phyloP scores from a whole-genome alignment of 768 basidiomycete genomes.

The Naganishia friedmannii region DNA sequence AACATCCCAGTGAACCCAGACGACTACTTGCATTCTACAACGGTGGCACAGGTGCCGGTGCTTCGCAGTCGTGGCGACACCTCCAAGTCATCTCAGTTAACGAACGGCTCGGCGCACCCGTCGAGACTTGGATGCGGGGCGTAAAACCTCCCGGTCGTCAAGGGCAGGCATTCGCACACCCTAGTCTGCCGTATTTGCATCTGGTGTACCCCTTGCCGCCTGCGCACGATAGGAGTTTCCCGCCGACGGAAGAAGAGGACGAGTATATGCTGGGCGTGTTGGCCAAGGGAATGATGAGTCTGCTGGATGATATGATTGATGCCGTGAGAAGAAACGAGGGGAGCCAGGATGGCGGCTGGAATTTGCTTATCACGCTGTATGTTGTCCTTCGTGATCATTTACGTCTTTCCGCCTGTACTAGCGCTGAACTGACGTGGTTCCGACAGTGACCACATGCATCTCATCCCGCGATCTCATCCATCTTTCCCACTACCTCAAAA shows the following conservation, averaged over 20 bases:
- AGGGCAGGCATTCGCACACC: conserved; percentile 73
- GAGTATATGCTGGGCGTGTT: conserved; percentile 40
- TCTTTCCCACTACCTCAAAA: conserved; percentile 37
- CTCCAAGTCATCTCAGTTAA: conserved; percentile 73
- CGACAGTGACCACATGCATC: conserved; percentile 67
- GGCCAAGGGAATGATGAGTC: conserved; percentile 44
- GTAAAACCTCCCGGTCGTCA: conserved; percentile 46
- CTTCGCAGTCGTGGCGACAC: conserved; percentile 87
- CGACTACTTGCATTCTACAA: conserved; percentile 84
- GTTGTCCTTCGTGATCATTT: conserved; percentile 13
- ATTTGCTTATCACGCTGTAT: conserved; percentile 48
- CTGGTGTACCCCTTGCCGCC: conserved; percentile 44
- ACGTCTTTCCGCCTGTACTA: neutral
- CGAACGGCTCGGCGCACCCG: conserved; percentile 65
- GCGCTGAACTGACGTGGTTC: neutral
- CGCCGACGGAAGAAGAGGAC: conserved; percentile 36
- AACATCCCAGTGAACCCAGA: conserved; percentile 55
- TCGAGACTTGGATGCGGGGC: conserved; percentile 67
- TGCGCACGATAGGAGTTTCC: conserved; percentile 33
- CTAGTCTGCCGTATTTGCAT: conserved; percentile 64
- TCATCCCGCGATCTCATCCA: conserved; percentile 68
- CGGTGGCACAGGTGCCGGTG: conserved; percentile 66
- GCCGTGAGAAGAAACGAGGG: conserved; percentile 39
- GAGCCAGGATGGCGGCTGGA: conserved; percentile 46
- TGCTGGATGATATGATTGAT: conserved; percentile 46